A percentile compares a stretch with the other conserved stretches of the same genome.
Evolutionary conservation across 305 asterid species (phyloP).

Genomic region (Fraxinus greggii): DNA sequence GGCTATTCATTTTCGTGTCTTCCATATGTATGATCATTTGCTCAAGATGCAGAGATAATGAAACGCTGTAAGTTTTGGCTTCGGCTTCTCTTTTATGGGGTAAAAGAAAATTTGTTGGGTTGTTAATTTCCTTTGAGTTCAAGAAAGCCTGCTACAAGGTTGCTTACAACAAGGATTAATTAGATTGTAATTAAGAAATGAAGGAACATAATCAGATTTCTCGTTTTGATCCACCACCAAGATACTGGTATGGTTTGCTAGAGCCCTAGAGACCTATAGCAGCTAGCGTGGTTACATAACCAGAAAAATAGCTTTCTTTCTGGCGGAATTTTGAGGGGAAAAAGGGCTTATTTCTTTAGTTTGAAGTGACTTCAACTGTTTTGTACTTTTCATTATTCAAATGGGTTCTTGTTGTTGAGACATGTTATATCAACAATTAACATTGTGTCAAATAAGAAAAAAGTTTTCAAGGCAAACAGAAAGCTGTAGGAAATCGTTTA

Average conservation of each 20-base stretch:
- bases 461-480: background rate
- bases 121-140: background rate
- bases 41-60: background rate
- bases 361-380: background rate
- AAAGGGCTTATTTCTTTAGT: background rate
- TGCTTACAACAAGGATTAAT: background rate
- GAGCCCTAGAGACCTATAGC: background rate
- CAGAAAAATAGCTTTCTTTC: background rate
- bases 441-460: background rate
- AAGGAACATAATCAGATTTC: background rate
- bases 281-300: background rate
- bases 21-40: background rate
- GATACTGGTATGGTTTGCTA: background rate
- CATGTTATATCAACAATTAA: background rate
- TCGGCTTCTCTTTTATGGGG: background rate
- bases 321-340: background rate
- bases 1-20: background rate
- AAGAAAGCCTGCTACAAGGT: background rate
- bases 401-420: background rate
- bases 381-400: background rate
- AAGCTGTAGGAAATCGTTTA: background rate
- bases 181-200: background rate
- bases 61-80: background rate
- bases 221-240: background rate
- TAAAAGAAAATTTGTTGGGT: background rate